These are phyloP conservation scores for Diplodia corticola DNA, from an alignment of 2,329 filamentous ascomycete species.

Conservation along the genomic window DNA sequence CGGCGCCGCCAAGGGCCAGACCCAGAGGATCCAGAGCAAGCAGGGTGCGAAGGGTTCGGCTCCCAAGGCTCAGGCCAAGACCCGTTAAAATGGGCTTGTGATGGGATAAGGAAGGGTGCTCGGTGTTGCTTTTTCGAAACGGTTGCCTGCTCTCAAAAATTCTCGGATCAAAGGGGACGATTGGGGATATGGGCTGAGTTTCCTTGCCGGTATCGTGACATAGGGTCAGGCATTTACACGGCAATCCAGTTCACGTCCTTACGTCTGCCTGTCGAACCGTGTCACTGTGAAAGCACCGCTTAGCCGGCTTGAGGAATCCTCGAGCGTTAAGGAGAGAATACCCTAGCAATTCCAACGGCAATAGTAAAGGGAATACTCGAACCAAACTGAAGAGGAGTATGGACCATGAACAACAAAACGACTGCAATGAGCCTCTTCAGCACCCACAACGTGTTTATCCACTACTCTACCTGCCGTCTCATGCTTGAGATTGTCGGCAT, in stretches of 20 bases:
- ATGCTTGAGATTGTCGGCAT: not conserved
- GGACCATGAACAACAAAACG: not conserved
- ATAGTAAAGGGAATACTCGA: not conserved
- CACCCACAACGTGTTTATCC: not conserved
- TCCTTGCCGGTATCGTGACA: constrained; percentile 22
- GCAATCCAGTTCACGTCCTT: constrained; percentile 24
- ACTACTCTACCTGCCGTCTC: not conserved
- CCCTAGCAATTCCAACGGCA: not conserved
- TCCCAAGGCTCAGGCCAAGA: constrained; percentile 80
- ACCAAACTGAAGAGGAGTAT: not conserved
- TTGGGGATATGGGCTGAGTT: constrained; percentile 21
- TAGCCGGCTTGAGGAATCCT: constrained; percentile 3
- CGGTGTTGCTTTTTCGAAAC: constrained; percentile 23
- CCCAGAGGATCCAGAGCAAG: constrained; percentile 85
- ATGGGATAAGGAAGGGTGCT: constrained; percentile 21
- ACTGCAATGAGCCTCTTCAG: not conserved
- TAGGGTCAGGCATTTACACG: constrained; percentile 24
- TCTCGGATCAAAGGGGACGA: constrained; percentile 16
- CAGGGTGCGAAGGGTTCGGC: constrained; percentile 91
- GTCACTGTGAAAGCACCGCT: not conserved
- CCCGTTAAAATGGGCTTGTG: constrained; percentile 64
- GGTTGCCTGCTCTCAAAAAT: constrained; percentile 22
- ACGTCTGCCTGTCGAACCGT: constrained; percentile 11
- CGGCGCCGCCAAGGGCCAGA: constrained; percentile 72
- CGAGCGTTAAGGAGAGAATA: constrained; percentile 1